phyloP scores from a whole-genome alignment of 345 rosid species.

The Cochlearia excelsa region DNA sequence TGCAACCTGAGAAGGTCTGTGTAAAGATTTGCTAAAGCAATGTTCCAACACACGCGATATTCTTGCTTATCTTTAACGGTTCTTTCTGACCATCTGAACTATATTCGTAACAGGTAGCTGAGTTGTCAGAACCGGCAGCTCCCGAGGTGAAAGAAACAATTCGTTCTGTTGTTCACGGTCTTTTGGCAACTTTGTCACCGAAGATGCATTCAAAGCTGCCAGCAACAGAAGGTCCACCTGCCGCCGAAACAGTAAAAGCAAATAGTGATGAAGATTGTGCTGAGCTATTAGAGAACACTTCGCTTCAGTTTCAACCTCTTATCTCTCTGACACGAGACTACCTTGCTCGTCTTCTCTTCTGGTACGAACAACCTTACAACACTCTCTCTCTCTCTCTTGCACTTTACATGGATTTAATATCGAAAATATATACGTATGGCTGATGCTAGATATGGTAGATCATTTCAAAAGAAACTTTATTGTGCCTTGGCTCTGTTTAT shows the following conservation, averaged over 20 bases:
- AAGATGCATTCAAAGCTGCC: constrained; percentile 83
- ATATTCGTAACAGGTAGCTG: constrained; percentile 65
- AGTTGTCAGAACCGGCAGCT: constrained; percentile 84
- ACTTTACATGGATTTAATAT: not conserved
- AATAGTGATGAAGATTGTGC: constrained; percentile 60
- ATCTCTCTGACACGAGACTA: constrained; percentile 80
- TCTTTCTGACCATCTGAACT: constrained; percentile 13
- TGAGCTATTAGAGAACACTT: constrained; percentile 76
- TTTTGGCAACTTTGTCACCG: constrained; percentile 88
- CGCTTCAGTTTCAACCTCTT: constrained; percentile 81
- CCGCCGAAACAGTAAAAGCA: constrained; percentile 43
- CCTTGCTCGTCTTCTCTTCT: constrained; percentile 92
- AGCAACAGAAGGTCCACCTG: constrained; percentile 49
- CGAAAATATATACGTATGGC: not conserved
- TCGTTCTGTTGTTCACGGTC: constrained; percentile 84
- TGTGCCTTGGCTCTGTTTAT: not conserved
- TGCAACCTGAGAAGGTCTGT: constrained; percentile 91
- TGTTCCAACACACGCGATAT: not conserved
- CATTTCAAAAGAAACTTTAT: not conserved
- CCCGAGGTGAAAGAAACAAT: constrained; percentile 72
- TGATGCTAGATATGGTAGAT: too few relatives aligned
- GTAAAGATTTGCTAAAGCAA: not conserved
- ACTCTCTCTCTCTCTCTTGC: not conserved
- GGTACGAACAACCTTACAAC: constrained; percentile 45
- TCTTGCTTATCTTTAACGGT: not conserved